These are phyloP conservation scores for Anthracocystis walkeri DNA, from an alignment of 1,284 basidiomycete genomes.

Conservation along the genomic window DNA sequence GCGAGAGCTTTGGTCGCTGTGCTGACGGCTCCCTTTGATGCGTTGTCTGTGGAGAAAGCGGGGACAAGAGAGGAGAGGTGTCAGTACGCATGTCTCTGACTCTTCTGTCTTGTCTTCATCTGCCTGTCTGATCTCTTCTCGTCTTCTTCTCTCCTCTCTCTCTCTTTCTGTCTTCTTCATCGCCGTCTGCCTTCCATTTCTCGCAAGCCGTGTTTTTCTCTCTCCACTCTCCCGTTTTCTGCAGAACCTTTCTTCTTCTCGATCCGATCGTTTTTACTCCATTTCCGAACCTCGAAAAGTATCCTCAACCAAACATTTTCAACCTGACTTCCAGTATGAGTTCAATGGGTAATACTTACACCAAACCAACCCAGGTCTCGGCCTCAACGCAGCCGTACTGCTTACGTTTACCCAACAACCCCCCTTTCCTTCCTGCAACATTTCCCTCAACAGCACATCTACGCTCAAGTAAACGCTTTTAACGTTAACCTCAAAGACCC, in stretches of 20 bases:
- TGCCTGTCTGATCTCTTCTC: too few species aligned
- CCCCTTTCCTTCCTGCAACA: constrained; percentile 18
- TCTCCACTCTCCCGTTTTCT: too few species aligned
- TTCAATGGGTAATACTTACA: too few species aligned
- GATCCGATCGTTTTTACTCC: too few species aligned
- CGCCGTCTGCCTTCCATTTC: too few species aligned
- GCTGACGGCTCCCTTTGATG: constrained; percentile 41
- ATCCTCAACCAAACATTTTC: too few species aligned
- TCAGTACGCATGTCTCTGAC: too few species aligned
- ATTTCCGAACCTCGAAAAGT: too few species aligned
- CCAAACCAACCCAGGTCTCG: constrained; percentile 47
- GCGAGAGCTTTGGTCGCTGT: constrained; percentile 50
- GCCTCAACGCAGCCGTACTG: constrained; percentile 39
- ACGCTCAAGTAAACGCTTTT: constrained; percentile 35
- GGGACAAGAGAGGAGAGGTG: too few species aligned
- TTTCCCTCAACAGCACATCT: constrained; percentile 23
- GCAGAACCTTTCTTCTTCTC: too few species aligned
- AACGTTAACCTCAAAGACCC: constrained; percentile 44
- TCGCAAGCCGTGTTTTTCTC: too few species aligned
- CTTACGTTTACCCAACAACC: constrained; percentile 33
- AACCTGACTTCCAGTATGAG: too few species aligned
- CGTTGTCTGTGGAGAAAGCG: constrained; percentile 51
- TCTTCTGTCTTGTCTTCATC: background rate
- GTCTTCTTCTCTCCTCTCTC: background rate
- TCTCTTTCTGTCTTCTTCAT: background rate